A percentile compares a stretch with the other conserved stretches of the same genome.
phyloP scores from a whole-genome alignment of 2,329 filamentous ascomycete species.

The Truncatella angustata region DNA sequence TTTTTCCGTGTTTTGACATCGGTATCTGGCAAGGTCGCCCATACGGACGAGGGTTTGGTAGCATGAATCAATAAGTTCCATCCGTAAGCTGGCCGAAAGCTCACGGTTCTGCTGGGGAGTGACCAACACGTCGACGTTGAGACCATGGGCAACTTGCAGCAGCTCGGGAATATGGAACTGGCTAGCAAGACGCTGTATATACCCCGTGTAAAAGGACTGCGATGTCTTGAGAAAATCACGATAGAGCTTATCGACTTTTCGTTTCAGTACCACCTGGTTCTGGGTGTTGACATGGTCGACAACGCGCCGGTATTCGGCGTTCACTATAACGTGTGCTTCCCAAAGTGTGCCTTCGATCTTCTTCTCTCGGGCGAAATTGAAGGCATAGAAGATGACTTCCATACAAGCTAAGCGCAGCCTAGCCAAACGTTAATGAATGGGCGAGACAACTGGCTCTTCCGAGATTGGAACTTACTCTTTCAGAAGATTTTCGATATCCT shows the following conservation, averaged over 20 bases:
- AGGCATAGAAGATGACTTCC: constrained; percentile 69
- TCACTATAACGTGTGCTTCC: constrained; percentile 75
- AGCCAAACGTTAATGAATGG: constrained; percentile 15
- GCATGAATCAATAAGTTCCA: constrained; percentile 69
- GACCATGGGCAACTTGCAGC: constrained; percentile 39
- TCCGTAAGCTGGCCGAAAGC: constrained; percentile 43
- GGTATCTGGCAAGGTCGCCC: constrained; percentile 87
- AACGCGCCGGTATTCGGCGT: constrained; percentile 72
- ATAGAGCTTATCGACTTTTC: constrained; percentile 81
- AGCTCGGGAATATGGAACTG: constrained; percentile 55
- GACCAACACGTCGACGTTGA: constrained; percentile 42
- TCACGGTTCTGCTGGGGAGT: constrained; percentile 43
- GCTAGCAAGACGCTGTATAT: constrained; percentile 72
- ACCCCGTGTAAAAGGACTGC: constrained; percentile 84
- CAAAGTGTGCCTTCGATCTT: constrained; percentile 73
- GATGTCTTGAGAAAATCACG: constrained; percentile 82
- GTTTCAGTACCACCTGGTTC: constrained; percentile 59
- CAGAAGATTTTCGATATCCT: constrained; percentile 28
- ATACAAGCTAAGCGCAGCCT: constrained; percentile 73
- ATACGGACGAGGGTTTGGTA: constrained; percentile 82
- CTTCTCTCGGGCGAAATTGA: constrained; percentile 60
- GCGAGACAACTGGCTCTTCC: not conserved
- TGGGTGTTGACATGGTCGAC: constrained; percentile 54
- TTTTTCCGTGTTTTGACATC: constrained; percentile 70
- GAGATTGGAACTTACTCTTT: constrained; percentile 26